These are phyloP conservation scores for Sclerotinia trifoliorum DNA, from an alignment of 2,329 filamentous ascomycete species.

Conservation along the genomic window DNA sequence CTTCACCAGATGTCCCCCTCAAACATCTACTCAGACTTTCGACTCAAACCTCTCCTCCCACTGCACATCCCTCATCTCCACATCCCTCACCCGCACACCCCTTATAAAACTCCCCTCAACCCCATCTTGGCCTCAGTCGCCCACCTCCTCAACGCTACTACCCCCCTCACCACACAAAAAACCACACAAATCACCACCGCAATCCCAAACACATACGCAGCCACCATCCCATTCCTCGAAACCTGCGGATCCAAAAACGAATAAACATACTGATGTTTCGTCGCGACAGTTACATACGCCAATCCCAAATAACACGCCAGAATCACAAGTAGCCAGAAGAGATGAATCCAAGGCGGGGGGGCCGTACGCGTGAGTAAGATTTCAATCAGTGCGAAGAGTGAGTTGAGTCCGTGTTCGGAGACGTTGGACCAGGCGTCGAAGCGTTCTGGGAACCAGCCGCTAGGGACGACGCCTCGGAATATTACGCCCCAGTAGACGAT, in stretches of 20 bases:
- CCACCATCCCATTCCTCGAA: conserved; percentile 29
- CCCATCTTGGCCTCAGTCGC: conserved; percentile 46
- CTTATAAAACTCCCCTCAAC: conserved; percentile 22
- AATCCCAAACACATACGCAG: conserved; percentile 36
- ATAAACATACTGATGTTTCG: conserved; percentile 75
- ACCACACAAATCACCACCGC: conserved; percentile 34
- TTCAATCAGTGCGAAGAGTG: conserved; percentile 72
- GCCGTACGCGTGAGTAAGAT: conserved; percentile 65
- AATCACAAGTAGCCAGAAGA: conserved; percentile 67
- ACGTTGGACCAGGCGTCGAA: conserved; percentile 64
- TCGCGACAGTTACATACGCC: conserved; percentile 70
- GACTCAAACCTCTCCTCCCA: conserved; percentile 4
- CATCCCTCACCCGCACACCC: background rate
- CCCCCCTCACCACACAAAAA: conserved; percentile 29
- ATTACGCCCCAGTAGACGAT: conserved; percentile 69
- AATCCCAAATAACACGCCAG: conserved; percentile 70
- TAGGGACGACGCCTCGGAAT: conserved; percentile 46
- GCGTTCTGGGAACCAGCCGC: conserved; percentile 42
- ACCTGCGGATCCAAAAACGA: conserved; percentile 64
- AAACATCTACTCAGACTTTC: background rate
- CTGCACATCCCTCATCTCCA: background rate
- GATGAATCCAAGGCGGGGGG: conserved; percentile 61
- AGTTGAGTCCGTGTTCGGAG: conserved; percentile 74
- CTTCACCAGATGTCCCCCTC: background rate
- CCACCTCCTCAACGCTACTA: conserved; percentile 31